Percentiles rank a stretch among this genome's conserved stretches.
These are phyloP conservation scores for Nakazawaea populi DNA, from an alignment of 805 yeast genomes.

Conservation along the genomic window DNA sequence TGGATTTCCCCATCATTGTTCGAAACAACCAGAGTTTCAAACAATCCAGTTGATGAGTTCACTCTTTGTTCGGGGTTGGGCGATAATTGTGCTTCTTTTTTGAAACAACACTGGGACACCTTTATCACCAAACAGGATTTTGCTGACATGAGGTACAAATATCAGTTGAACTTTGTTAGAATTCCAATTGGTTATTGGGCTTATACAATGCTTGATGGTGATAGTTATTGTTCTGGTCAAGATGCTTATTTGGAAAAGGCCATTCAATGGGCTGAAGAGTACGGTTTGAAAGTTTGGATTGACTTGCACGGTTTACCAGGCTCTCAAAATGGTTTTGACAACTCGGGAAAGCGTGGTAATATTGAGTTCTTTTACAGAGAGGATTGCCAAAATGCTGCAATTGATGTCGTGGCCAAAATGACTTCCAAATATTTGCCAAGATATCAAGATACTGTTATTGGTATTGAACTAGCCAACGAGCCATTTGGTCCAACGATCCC, in stretches of 20 bases:
- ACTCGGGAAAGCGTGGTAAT: conserved; percentile 58
- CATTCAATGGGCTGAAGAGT: conserved; percentile 59
- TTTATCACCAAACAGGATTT: conserved; percentile 59
- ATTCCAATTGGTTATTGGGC: conserved; percentile 85
- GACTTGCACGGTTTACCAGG: conserved; percentile 83
- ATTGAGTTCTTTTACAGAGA: conserved; percentile 46
- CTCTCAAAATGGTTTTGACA: conserved; percentile 83
- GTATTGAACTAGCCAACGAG: conserved; percentile 67
- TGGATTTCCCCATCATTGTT: conserved; percentile 63
- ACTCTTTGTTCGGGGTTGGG: conserved; percentile 47
- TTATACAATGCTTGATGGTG: conserved; percentile 39
- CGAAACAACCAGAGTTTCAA: conserved; percentile 29
- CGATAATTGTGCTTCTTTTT: conserved; percentile 25
- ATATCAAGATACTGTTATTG: conserved; percentile 52
- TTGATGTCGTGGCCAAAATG: conserved; percentile 43
- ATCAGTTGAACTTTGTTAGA: conserved; percentile 63
- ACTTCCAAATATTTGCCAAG: conserved; percentile 43
- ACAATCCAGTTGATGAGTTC: conserved; percentile 57
- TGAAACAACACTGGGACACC: conserved; percentile 48
- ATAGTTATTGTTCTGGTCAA: conserved; percentile 65
- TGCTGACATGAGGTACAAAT: conserved; percentile 33
- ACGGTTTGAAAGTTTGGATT: conserved; percentile 61
- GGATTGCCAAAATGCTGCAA: conserved; percentile 40
- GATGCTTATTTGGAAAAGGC: conserved; percentile 58
- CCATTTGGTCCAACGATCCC: conserved; percentile 54